A percentile compares a stretch with the other conserved stretches of the same genome.
phyloP scores from a whole-genome alignment of 805 yeast species.

The Myxozyma sirexii region DNA sequence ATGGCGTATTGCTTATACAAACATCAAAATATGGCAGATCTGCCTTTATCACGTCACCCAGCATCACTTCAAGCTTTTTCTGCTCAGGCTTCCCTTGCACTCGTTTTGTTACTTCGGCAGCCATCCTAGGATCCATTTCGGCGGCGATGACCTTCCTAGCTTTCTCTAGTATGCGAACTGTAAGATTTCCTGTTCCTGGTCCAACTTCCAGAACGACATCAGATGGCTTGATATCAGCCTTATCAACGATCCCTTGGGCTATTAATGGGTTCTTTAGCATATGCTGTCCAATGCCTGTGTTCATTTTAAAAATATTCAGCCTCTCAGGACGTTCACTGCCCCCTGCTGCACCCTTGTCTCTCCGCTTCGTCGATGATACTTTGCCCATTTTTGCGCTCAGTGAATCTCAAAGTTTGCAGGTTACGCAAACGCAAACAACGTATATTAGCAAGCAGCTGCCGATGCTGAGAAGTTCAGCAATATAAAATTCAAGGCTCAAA shows the following conservation, averaged over 20 bases:
- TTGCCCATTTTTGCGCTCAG: constrained; percentile 34
- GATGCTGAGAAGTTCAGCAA: too few species aligned
- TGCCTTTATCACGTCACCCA: constrained; percentile 95
- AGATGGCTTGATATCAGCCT: constrained; percentile 88
- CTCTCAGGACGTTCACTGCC: constrained; percentile 14
- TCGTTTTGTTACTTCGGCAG: constrained; percentile 95
- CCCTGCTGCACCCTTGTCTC: constrained; percentile 48
- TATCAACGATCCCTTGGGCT: constrained; percentile 97
- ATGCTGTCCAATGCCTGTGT: constrained; percentile 96
- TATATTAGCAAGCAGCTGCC: too few species aligned
- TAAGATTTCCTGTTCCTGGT: constrained; percentile 98
- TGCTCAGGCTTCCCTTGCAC: constrained; percentile 96
- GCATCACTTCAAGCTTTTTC: constrained; percentile 83
- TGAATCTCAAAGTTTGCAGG: too few species aligned
- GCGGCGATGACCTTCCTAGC: constrained; percentile 94
- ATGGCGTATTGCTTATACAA: constrained; percentile 96
- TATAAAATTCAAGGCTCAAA: too few species aligned
- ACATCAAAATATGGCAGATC: constrained; percentile 94
- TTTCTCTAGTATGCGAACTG: constrained; percentile 87
- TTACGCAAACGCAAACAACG: background rate
- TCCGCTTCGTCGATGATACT: constrained; percentile 15
- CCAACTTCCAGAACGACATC: constrained; percentile 96
- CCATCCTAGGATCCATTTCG: constrained; percentile 99
- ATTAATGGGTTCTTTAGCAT: constrained; percentile 93
- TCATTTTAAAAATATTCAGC: constrained; percentile 74